Evolutionary conservation across 305 asterid species (phyloP), one percentile per base, ranked within the genome.

Genomic region (Fraxinus velutina): DNA sequence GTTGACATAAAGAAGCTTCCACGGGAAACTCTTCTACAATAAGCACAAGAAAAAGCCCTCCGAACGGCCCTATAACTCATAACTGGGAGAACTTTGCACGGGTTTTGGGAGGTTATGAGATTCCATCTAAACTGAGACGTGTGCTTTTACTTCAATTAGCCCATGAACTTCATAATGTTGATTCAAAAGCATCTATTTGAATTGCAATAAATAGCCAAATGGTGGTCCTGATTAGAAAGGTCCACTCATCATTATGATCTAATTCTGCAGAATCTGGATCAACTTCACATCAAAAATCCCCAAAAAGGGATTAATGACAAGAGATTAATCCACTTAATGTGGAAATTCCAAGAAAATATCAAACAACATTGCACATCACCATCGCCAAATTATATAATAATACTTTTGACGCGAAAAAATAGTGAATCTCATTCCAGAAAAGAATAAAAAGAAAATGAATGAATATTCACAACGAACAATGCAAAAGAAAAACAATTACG

Each of bases 271-370:
- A 17, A 85, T 29, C 66, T 13, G 8, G 62, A 57, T 21, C 78
- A 4, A 39, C 22, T 4, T 57, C 68, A 62, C 77, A 76, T 84
- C 60, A 39, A 36, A 21, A 7, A 33, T 24, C 62, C 84, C 74
- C 62, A 57, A 68, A 15, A 68, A 68, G 0, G 4, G 75, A 29
- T 6, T 29, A 68, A 68, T 68, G 36, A 60, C 4, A 2, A 5
- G 37, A 68, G 10, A 68, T 29, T 13, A 27, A 29, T 68, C 39
- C 39, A 13, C 34, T 68, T 17, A 19, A 4, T 68, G 19, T 5
- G 39, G 33, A 27, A 68, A 29, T 13, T 68, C 42, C 42, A 13
- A 27, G 80, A 66, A 6, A 19, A 27, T 34, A 76, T 13, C 30
- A 8, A 52, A 15, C 8, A n/a, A 52, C 62, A 75, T 29, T 68